phyloP scores from a whole-genome alignment of 1,284 basidiomycete species.

The Ganoderma lucidum region DNA sequence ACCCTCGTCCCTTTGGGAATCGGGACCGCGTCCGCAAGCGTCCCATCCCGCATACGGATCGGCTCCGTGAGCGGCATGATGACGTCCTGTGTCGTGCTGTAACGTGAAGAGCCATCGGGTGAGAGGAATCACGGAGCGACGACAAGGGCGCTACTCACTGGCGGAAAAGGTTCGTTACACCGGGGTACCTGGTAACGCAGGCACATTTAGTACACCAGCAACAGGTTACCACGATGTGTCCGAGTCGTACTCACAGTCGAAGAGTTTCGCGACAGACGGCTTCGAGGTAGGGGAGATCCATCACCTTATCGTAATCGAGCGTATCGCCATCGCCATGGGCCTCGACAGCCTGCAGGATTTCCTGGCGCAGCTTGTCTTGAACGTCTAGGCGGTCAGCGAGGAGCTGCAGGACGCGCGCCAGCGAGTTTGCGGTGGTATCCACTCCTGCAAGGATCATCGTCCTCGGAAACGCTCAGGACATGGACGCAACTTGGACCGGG shows the following conservation, averaged over 20 bases:
- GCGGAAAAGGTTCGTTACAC: conserved; percentile 21
- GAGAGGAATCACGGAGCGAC: not conserved
- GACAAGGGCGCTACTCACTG: conserved; percentile 13
- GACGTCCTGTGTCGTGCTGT: conserved; percentile 13
- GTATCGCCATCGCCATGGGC: conserved; percentile 25
- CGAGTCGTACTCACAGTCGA: conserved; percentile 28
- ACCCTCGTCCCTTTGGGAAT: conserved; percentile 27
- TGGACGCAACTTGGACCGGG: too few species aligned
- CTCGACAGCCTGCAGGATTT: conserved; percentile 28
- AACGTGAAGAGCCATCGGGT: not conserved
- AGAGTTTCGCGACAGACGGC: conserved; percentile 38
- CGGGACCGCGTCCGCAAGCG: conserved; percentile 17
- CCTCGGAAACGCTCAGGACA: conserved; percentile 14
- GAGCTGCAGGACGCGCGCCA: conserved; percentile 31
- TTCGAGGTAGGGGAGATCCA: conserved; percentile 35
- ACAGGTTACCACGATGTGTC: not conserved
- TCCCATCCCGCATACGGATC: conserved; percentile 4
- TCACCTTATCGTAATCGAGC: conserved; percentile 34
- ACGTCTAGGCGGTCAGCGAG: conserved; percentile 32
- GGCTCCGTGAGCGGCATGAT: conserved; percentile 18
- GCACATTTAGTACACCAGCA: not conserved
- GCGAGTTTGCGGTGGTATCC: conserved; percentile 37
- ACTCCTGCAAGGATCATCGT: conserved; percentile 36
- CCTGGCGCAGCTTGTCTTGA: conserved; percentile 34
- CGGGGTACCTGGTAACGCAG: conserved; percentile 16